Percentiles rank a stretch among this genome's conserved stretches.
Evolutionary conservation across 768 basidiomycete species (phyloP).

Genomic region (Mycena floridula): DNA sequence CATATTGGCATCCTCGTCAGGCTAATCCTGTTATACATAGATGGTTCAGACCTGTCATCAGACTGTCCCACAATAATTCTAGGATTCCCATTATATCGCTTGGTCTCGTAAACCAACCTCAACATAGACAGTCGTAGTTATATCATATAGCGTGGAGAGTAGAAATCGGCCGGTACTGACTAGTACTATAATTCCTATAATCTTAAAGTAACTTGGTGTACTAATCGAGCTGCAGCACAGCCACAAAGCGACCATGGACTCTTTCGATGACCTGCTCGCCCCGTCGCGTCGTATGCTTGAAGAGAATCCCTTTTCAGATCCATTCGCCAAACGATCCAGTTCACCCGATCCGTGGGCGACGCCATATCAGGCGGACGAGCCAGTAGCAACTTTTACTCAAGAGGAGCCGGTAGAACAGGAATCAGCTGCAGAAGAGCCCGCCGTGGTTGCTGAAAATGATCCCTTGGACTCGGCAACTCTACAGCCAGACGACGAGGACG

Average conservation of each 20-base stretch:
- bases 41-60: no score
- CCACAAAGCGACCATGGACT: slow-evolving; percentile 43
- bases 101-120: no score
- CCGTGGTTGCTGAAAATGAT: slow-evolving; percentile 17
- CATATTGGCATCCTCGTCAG: no score
- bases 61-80: no score
- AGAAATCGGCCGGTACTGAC: no score
- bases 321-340: slow-evolving; percentile 58
- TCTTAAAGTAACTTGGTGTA: no score
- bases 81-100: no score
- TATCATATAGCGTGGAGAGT: no score
- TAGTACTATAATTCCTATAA: no score
- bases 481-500: slow-evolving; percentile 25
- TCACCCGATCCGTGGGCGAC: slow-evolving; percentile 78
- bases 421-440: slow-evolving; percentile 3
- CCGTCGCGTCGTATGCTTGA: slow-evolving; percentile 58
- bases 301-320: slow-evolving; percentile 72
- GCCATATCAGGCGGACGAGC: slow-evolving; percentile 40
- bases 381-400: slow-evolving; percentile 4
- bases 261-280: slow-evolving; percentile 71
- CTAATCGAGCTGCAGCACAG: not conserved
- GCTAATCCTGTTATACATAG: no score
- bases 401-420: slow-evolving; percentile 10
- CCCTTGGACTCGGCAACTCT: slow-evolving; percentile 25
- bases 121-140: no score